Evolutionary conservation across 2,329 filamentous ascomycete genomes (phyloP), one percentile per base, ranked within the genome.

Genomic region (Trichoderma oligosporum): DNA sequence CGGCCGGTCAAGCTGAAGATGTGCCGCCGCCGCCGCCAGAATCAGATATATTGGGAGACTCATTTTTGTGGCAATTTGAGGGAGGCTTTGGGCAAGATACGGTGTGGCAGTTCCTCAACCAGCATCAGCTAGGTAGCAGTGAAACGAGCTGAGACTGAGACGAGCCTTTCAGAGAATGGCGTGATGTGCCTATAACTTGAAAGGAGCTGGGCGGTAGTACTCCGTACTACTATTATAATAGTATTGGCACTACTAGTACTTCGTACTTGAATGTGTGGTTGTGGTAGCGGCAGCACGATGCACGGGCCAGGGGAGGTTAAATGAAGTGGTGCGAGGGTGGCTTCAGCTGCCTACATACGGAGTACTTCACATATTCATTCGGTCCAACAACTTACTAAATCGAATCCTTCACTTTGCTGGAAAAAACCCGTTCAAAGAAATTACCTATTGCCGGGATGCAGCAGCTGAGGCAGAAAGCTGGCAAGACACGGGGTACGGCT

Each of bases 41-140:
- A 11, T 18, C 31, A 1, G 29, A 57, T 61, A 61, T 56, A 57
- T 53, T 52, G 7, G 51, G 45, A 6, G 58, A 53, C 46, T 22
- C 59, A 54, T 56, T 62, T 8, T 22, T 59, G n/a, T 80, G 77
- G 77, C 74, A 79, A 59, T 83, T 83, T 68, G 80, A 77, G 22
- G 81, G 81, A 1, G 79, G 77, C 57, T 82, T 82, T 68, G 76
- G 75, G 2, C 74, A 74, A 46, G 80, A 82, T 62, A 82, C 79
- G 42, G 75, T 83, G 56, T 83, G 81, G 81, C 78, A 76, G 35
- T 67, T 82, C 57, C 65, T 83, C 63, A 83, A 83, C 63, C 77
- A 76, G 61, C 76, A 76, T 61, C 72, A 73, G 33, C 71, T 68
- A 46, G 57, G 47, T n/a, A 33, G 47, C 29, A 64, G 64, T 12